Evolutionary conservation across 768 basidiomycete species (phyloP).

Genomic region (Boletus pseudopeckii): DNA sequence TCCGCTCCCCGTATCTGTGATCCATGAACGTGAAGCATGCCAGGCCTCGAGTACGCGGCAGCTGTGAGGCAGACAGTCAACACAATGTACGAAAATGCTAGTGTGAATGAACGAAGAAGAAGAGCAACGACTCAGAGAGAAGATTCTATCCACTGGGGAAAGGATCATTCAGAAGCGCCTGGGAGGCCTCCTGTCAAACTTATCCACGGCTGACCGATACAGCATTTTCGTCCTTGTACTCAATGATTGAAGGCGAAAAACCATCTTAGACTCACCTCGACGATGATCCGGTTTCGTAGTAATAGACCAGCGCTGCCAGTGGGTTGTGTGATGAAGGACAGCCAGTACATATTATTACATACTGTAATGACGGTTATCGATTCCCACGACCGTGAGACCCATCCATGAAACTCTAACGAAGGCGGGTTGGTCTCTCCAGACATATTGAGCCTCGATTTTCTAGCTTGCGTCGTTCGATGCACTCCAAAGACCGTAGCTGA

Average conservation of each 20-base stretch:
- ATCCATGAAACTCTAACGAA: not conserved
- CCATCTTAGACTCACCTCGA: conserved; percentile 7
- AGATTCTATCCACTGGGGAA: conserved; percentile 26
- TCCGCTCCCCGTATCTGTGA: not conserved
- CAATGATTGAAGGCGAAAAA: not conserved
- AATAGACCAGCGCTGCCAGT: too few species aligned
- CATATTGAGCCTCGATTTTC: not conserved
- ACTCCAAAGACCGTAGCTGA: not conserved
- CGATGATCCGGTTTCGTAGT: not conserved
- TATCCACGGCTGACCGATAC: conserved; percentile 20
- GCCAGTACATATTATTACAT: too few species aligned
- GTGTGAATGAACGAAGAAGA: not conserved
- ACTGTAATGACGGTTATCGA: not conserved
- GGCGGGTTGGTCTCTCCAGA: not conserved
- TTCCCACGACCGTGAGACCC: not conserved
- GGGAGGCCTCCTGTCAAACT: conserved; percentile 24
- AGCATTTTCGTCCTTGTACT: conserved; percentile 17
- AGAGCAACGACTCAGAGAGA: conserved; percentile 31
- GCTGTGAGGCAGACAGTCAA: conserved; percentile 13
- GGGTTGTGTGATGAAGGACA: not conserved
- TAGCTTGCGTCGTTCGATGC: not conserved
- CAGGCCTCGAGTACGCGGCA: not conserved
- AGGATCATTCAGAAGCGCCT: conserved; percentile 30
- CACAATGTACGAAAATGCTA: not conserved
- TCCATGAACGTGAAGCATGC: conserved; percentile 1